A percentile compares a stretch with the other conserved stretches of the same genome.
Conservation (phyloP, 2,329 filamentous ascomycete genomes). For the Trichophyton mentagrophytes region DNA sequence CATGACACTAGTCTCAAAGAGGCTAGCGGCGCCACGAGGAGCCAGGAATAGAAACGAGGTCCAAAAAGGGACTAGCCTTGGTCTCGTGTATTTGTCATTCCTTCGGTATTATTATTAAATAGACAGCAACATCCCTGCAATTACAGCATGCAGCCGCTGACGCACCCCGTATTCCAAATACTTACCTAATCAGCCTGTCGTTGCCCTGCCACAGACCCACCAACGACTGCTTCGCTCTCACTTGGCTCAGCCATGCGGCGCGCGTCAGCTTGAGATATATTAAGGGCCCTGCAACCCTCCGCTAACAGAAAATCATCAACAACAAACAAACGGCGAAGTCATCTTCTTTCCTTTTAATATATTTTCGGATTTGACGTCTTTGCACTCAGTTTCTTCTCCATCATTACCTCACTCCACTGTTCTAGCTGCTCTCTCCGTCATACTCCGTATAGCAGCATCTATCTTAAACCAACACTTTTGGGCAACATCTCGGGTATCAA, state of each 20-base stretch:
- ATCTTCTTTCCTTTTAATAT: neutral
- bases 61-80: neutral
- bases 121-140: neutral
- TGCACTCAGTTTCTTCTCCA: neutral
- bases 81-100: neutral
- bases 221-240: neutral
- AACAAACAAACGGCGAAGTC: neutral
- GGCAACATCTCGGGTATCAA: neutral
- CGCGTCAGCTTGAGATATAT: conserved; percentile 4
- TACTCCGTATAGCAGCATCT: neutral
- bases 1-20: neutral
- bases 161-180: neutral
- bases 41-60: neutral
- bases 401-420: neutral
- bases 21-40: conserved; percentile 2
- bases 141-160: neutral
- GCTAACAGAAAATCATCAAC: conserved; percentile 1
- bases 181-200: neutral
- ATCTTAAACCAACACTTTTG: neutral
- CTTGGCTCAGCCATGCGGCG: conserved; percentile 1
- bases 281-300: neutral
- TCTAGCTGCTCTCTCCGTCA: neutral
- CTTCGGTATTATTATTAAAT: neutral
- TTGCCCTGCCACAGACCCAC: conserved; percentile 2
- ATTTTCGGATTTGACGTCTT: neutral